These are phyloP conservation scores for Vigna hirtella DNA, from an alignment of 306 rosid species.

Conservation along the genomic window DNA sequence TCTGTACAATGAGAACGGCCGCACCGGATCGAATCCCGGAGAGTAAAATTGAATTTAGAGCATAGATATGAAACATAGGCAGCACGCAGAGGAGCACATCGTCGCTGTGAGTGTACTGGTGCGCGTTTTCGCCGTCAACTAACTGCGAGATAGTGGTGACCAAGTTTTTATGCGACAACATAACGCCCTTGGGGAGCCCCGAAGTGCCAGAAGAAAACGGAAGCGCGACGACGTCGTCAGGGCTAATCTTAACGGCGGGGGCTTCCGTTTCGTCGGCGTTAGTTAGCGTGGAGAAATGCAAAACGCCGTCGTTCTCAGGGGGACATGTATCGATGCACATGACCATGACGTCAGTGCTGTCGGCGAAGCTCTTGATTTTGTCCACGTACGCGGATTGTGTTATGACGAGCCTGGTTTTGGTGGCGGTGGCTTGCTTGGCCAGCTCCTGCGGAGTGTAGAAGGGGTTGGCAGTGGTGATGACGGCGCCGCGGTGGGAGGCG, in stretches of 20 bases:
- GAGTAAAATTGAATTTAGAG: constrained; percentile 69
- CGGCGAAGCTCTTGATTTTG: constrained; percentile 54
- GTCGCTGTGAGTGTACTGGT: constrained; percentile 54
- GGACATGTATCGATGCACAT: constrained; percentile 54
- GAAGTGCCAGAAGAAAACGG: constrained; percentile 88
- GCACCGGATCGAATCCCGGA: constrained; percentile 81
- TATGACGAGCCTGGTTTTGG: constrained; percentile 58
- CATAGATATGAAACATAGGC: constrained; percentile 84
- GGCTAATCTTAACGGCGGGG: constrained; percentile 61
- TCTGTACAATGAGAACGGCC: constrained; percentile 63
- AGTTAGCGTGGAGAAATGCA: constrained; percentile 49
- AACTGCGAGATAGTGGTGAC: constrained; percentile 77
- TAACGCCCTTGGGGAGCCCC: constrained; percentile 77
- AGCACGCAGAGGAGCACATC: constrained; percentile 81
- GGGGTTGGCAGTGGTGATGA: constrained; percentile 74
- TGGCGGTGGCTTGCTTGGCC: constrained; percentile 62
- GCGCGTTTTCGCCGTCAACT: constrained; percentile 82
- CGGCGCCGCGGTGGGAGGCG: constrained; percentile 66
- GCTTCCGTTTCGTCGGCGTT: constrained; percentile 53
- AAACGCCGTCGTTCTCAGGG: neutral
- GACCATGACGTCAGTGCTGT: constrained; percentile 36
- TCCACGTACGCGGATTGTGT: constrained; percentile 56
- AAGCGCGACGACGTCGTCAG: constrained; percentile 78
- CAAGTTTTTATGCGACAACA: constrained; percentile 71
- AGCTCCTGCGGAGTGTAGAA: constrained; percentile 68